Percentiles rank a stretch among this genome's conserved stretches.
These are phyloP conservation scores for Microcera coccophila DNA, from an alignment of 2,329 filamentous ascomycete genomes.

Conservation along the genomic window DNA sequence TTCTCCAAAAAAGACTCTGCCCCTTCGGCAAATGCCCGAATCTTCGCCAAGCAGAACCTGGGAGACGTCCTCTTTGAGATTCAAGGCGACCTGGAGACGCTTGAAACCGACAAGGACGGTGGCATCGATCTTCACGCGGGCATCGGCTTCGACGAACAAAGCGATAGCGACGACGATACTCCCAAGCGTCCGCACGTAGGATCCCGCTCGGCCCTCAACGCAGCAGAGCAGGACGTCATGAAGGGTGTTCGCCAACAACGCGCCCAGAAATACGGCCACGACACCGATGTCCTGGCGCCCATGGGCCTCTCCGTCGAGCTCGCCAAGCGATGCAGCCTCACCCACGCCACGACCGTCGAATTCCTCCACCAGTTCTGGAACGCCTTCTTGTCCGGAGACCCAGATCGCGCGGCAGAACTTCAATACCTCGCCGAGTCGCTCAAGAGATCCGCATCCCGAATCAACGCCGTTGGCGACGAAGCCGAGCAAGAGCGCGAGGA, in stretches of 20 bases:
- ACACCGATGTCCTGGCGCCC: conserved; percentile 44
- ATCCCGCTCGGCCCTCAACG: conserved; percentile 61
- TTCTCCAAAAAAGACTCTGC: conserved; percentile 61
- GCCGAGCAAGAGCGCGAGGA: conserved; percentile 71
- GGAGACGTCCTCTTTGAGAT: conserved; percentile 62
- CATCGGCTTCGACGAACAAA: conserved; percentile 68
- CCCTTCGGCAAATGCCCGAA: conserved; percentile 40
- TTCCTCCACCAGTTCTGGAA: conserved; percentile 98
- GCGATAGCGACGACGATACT: conserved; percentile 61
- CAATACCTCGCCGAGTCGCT: conserved; percentile 80
- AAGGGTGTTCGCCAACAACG: conserved; percentile 60
- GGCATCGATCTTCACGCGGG: conserved; percentile 59
- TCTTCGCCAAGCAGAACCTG: conserved; percentile 68
- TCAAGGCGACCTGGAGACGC: conserved; percentile 55
- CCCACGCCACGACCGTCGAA: conserved; percentile 89
- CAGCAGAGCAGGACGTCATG: conserved; percentile 64
- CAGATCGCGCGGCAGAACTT: conserved; percentile 75
- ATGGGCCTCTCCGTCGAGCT: conserved; percentile 55
- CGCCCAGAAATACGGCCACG: conserved; percentile 52
- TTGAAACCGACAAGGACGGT: conserved; percentile 45
- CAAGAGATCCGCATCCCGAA: conserved; percentile 69
- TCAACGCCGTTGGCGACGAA: conserved; percentile 73
- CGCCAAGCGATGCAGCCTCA: conserved; percentile 58
- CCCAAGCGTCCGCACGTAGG: conserved; percentile 58
- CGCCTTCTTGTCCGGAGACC: conserved; percentile 83